Conservation (phyloP, 2,329 filamentous ascomycete genomes). For the Fusarium sp. region DNA sequence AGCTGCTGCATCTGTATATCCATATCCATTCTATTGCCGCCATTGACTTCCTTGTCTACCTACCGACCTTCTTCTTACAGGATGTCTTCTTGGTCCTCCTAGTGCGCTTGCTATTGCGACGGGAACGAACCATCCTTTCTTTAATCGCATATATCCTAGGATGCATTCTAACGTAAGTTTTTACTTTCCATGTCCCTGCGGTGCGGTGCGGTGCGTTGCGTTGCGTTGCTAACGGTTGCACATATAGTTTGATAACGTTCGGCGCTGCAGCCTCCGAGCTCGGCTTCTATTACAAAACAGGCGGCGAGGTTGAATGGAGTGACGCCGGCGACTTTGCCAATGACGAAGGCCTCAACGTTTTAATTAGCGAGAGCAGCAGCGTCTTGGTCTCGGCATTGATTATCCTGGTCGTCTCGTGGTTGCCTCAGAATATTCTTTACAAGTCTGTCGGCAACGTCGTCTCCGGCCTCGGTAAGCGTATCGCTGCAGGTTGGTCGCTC, state of each 20-base stretch:
- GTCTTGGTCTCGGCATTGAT: constrained; percentile 35
- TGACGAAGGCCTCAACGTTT: constrained; percentile 45
- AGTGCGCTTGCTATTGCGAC: constrained; percentile 39
- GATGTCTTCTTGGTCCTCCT: constrained; percentile 40
- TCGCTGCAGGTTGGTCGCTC: constrained; percentile 38
- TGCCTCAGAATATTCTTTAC: constrained; percentile 38
- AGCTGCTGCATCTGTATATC: constrained; percentile 42
- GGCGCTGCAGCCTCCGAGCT: constrained; percentile 45
- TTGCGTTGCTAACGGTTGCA: constrained; percentile 12
- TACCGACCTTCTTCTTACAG: constrained; percentile 44
- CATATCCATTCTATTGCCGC: constrained; percentile 40
- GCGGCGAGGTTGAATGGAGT: constrained; percentile 46
- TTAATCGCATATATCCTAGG: constrained; percentile 35
- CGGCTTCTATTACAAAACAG: constrained; percentile 46
- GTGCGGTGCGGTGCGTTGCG: not conserved
- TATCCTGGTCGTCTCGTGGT: constrained; percentile 38
- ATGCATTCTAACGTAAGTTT: constrained; percentile 37
- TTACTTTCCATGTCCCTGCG: not conserved
- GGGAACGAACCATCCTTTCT: constrained; percentile 35
- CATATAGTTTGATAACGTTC: constrained; percentile 40
- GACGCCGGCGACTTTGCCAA: constrained; percentile 44
- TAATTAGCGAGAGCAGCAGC: constrained; percentile 43
- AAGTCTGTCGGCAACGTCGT: constrained; percentile 36
- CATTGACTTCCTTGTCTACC: constrained; percentile 42
- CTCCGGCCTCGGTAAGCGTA: constrained; percentile 23